Conservation (phyloP, 495 filamentous ascomycete species). For the Pyrenula massariospora region DNA sequence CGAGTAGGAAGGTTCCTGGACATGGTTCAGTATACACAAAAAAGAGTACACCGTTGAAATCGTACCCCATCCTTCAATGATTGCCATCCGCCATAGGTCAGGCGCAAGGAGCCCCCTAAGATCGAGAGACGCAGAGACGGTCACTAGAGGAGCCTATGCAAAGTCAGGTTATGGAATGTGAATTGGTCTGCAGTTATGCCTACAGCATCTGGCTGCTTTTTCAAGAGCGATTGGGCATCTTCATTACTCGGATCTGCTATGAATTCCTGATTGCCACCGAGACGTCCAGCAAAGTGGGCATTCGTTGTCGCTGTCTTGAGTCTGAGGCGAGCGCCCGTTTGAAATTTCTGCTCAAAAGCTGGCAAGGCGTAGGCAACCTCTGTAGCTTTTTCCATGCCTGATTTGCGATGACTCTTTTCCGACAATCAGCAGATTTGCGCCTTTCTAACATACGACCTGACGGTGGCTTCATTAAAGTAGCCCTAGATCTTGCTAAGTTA, state of each 20-base stretch:
- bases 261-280: constrained; percentile 37
- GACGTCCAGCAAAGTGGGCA: constrained; percentile 33
- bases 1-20: neutral
- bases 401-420: neutral
- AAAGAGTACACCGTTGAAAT: neutral
- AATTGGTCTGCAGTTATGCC: neutral
- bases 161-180: neutral
- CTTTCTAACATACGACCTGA: too few relatives aligned
- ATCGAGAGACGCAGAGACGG: neutral
- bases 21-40: neutral
- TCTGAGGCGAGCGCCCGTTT: neutral
- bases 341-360: neutral
- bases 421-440: neutral
- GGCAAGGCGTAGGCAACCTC: neutral
- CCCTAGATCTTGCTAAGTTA: too few relatives aligned
- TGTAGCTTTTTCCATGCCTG: neutral
- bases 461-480: too few relatives aligned
- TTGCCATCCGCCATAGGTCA: neutral
- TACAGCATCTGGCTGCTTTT: constrained; percentile 29
- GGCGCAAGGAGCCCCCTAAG: neutral
- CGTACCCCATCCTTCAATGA: neutral
- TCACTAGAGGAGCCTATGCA: neutral
- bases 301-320: neutral
- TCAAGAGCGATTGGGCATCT: constrained; percentile 19
- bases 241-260: constrained; percentile 25